A percentile compares a stretch with the other conserved stretches of the same genome.
phyloP scores from a whole-genome alignment of 306 rosid genomes.

The Prunus mume region DNA sequence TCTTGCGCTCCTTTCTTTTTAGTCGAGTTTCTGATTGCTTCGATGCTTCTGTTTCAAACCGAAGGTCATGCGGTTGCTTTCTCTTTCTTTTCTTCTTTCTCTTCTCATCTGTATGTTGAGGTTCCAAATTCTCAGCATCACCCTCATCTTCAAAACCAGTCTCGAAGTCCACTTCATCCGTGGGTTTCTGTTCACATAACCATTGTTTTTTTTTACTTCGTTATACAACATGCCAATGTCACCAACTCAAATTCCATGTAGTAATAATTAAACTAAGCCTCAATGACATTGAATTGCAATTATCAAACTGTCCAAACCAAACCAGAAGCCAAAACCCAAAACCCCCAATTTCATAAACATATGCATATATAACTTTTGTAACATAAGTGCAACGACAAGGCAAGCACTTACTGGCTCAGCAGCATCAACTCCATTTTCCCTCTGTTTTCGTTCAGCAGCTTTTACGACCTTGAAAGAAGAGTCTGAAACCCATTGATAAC shows the following conservation, averaged over 20 bases:
- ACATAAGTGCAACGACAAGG: background rate
- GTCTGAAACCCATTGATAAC: constrained; percentile 29
- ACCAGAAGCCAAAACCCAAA: background rate
- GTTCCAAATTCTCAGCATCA: constrained; percentile 20
- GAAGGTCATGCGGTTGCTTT: constrained; percentile 66
- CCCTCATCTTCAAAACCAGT: constrained; percentile 29
- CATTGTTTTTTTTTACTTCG: background rate
- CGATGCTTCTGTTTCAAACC: constrained; percentile 47
- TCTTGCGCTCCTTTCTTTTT: constrained; percentile 63
- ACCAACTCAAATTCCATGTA: constrained; percentile 9
- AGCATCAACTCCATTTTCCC: constrained; percentile 20
- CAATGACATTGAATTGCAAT: background rate
- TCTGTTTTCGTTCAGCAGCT: constrained; percentile 23
- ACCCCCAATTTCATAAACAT: background rate
- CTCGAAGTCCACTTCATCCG: constrained; percentile 27
- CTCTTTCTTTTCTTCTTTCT: constrained; percentile 77
- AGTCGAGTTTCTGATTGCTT: constrained; percentile 43
- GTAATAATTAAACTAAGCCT: background rate
- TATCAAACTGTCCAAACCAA: background rate
- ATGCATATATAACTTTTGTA: no score
- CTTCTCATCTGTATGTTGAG: constrained; percentile 49
- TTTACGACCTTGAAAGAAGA: constrained; percentile 34
- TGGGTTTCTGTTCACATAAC: constrained; percentile 27
- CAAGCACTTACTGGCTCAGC: constrained; percentile 28
- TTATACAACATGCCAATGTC: background rate